A percentile compares a stretch with the other conserved stretches of the same genome.
Conservation (phyloP, 306 rosid species). For the Pterocarpus macrocarpus region DNA sequence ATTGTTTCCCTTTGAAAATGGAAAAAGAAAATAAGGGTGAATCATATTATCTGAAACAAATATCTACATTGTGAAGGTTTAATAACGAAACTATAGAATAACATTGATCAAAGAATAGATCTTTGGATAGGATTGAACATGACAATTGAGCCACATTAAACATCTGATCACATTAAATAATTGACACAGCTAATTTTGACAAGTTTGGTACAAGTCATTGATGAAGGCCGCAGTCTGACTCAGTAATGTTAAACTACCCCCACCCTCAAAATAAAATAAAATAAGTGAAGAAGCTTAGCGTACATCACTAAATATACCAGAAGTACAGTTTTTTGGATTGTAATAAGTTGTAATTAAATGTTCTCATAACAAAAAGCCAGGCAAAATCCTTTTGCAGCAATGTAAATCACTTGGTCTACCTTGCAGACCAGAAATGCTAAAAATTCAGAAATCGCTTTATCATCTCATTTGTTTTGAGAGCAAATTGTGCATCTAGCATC, state of each 20-base stretch:
- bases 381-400: conserved; percentile 14
- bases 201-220: not conserved
- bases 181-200: conserved; percentile 11
- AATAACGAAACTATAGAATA: not conserved
- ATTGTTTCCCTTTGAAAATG: conserved; percentile 12
- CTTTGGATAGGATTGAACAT: not conserved
- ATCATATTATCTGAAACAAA: conserved; percentile 15
- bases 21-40: conserved; percentile 24
- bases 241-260: not conserved
- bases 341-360: not conserved
- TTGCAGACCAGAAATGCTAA: not conserved
- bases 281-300: not conserved
- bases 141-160: conserved; percentile 6
- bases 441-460: conserved; percentile 9
- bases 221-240: not conserved
- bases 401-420: not conserved
- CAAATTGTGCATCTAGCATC: not conserved
- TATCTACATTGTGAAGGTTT: conserved; percentile 4
- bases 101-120: conserved; percentile 24
- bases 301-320: conserved; percentile 1
- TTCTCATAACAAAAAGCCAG: conserved; percentile 5
- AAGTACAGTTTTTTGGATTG: not conserved
- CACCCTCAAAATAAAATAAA: not conserved
- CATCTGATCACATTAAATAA: conserved; percentile 27
- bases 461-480: not conserved